Evolutionary conservation across 2,329 filamentous ascomycete species (phyloP), one percentile per base, ranked within the genome.

Genomic region (Ophiostoma angusticollis): DNA sequence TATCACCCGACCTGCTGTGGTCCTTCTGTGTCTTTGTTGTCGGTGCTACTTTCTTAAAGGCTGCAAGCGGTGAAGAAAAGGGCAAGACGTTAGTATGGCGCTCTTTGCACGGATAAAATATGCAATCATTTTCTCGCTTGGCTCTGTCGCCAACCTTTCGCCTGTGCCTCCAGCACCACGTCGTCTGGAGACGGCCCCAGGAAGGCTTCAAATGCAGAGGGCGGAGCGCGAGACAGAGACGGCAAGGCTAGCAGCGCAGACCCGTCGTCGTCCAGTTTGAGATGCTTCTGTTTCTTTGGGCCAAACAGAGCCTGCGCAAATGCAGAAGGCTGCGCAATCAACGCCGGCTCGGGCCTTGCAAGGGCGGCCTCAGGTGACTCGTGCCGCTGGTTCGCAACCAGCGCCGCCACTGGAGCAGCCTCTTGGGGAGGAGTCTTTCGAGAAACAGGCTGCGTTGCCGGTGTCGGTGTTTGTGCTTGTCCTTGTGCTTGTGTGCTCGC

Each of bases 111-210:
- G 35, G n/a, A 27, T 12, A 7, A 13, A 11, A 28, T 13, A n/a
- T 3, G 25, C 25, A n/a, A 28, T 33, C 19, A 28, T 22, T 34
- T 39, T 7, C 59, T 63, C 50, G 61, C 62, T 58, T 61, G 70
- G 53, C 62, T 58, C 59, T 65, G 66, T 55, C 64, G 70, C 77
- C 78, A 83, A 85, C 81, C 80, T 84, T 86, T 82, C 62, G 79
- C 79, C 68, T 94, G 89, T 50, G 87, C 89, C 58, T 79, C 76
- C 46, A 85, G 70, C 52, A 95, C 83, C 54, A 91, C 64, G 58
- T 95, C 87, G 64, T 96, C 87, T 49, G 87, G 87, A 61, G 87
- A 95, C 40, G 89, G 87, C 56, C 77, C 75, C 67, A 79, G 68
- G 63, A 95, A 95, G 43, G 78, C 65, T 52, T 67, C 54, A 60